Evolutionary conservation across 2,329 filamentous ascomycete genomes (phyloP).

Genomic region (Claviceps arundinis): DNA sequence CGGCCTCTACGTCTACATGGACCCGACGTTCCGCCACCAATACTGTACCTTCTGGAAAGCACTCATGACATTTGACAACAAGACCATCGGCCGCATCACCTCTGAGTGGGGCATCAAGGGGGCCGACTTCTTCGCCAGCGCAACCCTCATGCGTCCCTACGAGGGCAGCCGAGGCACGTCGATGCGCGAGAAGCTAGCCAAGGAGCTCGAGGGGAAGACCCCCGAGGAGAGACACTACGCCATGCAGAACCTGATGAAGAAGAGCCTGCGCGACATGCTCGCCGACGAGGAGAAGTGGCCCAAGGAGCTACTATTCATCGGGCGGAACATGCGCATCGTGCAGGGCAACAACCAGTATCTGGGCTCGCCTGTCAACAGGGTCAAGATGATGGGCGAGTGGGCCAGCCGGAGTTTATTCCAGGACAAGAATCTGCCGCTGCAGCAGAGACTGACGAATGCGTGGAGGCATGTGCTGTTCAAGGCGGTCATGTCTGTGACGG

Average conservation of each 20-base stretch:
- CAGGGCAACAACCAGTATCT: constrained; percentile 89
- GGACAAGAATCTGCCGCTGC: constrained; percentile 48
- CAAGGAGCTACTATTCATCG: constrained; percentile 82
- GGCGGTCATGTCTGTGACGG: constrained; percentile 59
- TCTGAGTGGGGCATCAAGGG: constrained; percentile 77
- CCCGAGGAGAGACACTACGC: constrained; percentile 68
- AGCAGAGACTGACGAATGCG: constrained; percentile 53
- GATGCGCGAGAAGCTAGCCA: constrained; percentile 51
- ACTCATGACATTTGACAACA: constrained; percentile 85
- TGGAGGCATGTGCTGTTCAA: constrained; percentile 74
- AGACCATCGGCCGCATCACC: constrained; percentile 59
- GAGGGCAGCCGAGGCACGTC: constrained; percentile 59
- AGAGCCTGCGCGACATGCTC: constrained; percentile 54
- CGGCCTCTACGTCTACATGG: constrained; percentile 89
- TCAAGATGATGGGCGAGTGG: constrained; percentile 91
- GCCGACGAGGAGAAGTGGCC: constrained; percentile 81
- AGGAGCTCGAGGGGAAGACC: constrained; percentile 43
- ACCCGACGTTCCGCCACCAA: constrained; percentile 66
- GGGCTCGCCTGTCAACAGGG: constrained; percentile 76
- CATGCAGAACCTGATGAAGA: constrained; percentile 76
- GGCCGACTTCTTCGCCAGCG: constrained; percentile 80
- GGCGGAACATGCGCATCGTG: constrained; percentile 81
- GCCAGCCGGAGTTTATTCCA: constrained; percentile 73
- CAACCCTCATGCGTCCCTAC: constrained; percentile 82
- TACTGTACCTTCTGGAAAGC: constrained; percentile 90